These are phyloP conservation scores for Ampelocalamus luodianensis DNA, from an alignment of 176 grass and related monocot species.

Conservation along the genomic window DNA sequence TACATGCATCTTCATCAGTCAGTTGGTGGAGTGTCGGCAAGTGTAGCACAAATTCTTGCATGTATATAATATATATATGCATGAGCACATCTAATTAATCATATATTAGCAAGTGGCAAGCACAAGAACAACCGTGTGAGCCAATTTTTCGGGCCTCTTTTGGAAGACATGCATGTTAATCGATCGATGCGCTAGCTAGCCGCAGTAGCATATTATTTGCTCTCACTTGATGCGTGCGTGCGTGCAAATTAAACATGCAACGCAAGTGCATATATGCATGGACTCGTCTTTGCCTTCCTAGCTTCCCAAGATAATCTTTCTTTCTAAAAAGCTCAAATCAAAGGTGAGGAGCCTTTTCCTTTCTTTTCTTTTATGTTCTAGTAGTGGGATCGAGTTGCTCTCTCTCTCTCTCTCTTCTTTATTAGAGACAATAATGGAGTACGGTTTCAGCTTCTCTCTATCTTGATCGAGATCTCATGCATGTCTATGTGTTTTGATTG, in stretches of 20 bases:
- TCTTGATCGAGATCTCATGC: constrained; percentile 26
- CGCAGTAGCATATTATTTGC: no score
- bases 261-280: background rate
- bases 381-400: background rate
- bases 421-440: background rate
- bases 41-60: no score
- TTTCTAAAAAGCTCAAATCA: background rate
- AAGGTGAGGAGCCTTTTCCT: background rate
- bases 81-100: no score
- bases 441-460: constrained; percentile 11
- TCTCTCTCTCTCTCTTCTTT: background rate
- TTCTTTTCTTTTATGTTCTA: background rate
- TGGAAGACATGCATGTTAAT: no score
- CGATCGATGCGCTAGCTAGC: no score
- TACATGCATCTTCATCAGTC: no score
- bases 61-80: no score
- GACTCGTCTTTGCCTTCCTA: background rate
- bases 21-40: no score
- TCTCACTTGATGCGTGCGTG: no score
- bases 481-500: constrained; percentile 14
- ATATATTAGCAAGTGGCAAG: no score
- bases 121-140: no score
- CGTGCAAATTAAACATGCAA: background rate
- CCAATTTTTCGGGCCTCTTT: no score
- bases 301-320: constrained; percentile 10